phyloP scores from a whole-genome alignment of 306 rosid genomes.

The Coriaria nepalensis region DNA sequence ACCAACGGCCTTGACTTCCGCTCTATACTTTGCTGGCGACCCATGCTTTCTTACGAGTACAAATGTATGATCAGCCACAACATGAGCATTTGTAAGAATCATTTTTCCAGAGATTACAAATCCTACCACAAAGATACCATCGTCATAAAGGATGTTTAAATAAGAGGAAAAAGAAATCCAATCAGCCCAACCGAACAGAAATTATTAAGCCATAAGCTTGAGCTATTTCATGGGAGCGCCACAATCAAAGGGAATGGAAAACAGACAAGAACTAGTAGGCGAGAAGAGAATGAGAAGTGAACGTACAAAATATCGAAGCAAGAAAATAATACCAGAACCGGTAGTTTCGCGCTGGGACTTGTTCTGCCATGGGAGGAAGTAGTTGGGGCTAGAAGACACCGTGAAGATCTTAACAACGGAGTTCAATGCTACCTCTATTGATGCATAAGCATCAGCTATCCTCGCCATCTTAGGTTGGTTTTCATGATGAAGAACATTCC shows the following conservation, averaged over 20 bases:
- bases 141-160: background rate
- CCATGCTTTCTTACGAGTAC: conserved; percentile 93
- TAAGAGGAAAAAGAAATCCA: conserved; percentile 6
- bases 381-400: conserved; percentile 70
- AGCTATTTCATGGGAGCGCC: too few species aligned
- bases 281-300: too few species aligned
- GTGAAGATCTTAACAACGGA: conserved; percentile 84
- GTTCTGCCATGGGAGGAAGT: conserved; percentile 90
- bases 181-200: too few species aligned
- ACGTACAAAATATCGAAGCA: background rate
- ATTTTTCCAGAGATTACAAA: conserved; percentile 55
- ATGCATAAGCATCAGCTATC: conserved; percentile 15
- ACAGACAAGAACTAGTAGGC: too few species aligned
- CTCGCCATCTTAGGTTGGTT: conserved; percentile 2
- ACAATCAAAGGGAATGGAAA: too few species aligned
- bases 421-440: conserved; percentile 64
- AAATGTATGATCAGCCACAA: conserved; percentile 79
- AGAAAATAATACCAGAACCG: conserved; percentile 51
- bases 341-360: conserved; percentile 81
- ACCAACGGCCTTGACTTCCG: conserved; percentile 72
- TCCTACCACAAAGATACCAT: conserved; percentile 28
- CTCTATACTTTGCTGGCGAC: conserved; percentile 71
- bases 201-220: too few species aligned
- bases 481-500: conserved; percentile 7
- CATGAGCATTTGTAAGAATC: conserved; percentile 91